Evolutionary conservation across 2,329 filamentous ascomycete species (phyloP), one percentile per base, ranked within the genome.

Genomic region (Monosporascus sp.): DNA sequence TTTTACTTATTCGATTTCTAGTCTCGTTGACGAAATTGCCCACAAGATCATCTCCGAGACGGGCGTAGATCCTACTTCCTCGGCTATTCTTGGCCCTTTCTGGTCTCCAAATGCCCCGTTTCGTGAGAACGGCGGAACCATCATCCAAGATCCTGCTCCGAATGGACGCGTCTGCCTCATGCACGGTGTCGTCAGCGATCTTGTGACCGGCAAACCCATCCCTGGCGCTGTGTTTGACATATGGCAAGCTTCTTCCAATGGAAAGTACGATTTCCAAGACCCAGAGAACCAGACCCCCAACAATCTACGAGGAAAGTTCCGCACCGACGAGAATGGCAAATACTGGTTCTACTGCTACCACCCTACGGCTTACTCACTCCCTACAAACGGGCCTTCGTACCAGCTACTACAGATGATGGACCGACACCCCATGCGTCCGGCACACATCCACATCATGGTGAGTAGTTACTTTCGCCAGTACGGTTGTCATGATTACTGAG

Each of bases 261-360:
- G 86, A 69, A 84, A 86, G 68, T 90, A 90, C 76, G 86, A 89
- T 66, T 84, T 87, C 78, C 85, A 88, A 71, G 87, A 90, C 70
- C 86, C 85, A 0, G 80, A 85, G 53, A 84, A 83, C 73, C 86
- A 90, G 76, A 73, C 74, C 49, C 82, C 83, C 66, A 87, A 90
- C 79, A 91, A 91, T 76, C 78, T 90, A 43, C 82, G 87, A 44
- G 87, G 87, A 69, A 90, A 90, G 75, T 90, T 90, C 77, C 80
- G 79, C 62, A 82, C 85, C 59, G 81, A 89, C 69, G 80, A 80
- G 62, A 79, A 90, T 57, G 87, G 87, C 62, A 79, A 85, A 69
- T 88, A 86, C 73, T 80, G 77, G 73, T 86, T 88, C 72, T 90
- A 90, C 80, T 90, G 86, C 78, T 82, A 86, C 66, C 79, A 87